Evolutionary conservation across 805 yeast species (phyloP).

Genomic region (Monosporozyma aquatica): DNA sequence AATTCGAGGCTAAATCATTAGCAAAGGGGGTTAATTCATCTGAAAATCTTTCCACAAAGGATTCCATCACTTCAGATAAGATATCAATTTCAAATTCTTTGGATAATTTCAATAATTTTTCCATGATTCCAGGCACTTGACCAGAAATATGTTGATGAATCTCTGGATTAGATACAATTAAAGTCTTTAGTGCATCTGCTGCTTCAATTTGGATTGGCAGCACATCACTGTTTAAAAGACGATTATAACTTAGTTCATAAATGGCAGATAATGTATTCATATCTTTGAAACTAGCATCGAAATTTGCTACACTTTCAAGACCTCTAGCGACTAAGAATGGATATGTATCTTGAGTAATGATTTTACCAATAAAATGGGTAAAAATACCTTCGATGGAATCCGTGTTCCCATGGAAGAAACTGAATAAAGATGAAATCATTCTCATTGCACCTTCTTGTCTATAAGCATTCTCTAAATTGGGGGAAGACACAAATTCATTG

Average conservation of each 20-base stretch:
- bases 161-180: slow-evolving; percentile 49
- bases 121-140: slow-evolving; percentile 75
- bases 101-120: slow-evolving; percentile 63
- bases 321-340: slow-evolving; percentile 68
- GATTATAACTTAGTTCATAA: slow-evolving; percentile 35
- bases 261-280: slow-evolving; percentile 33
- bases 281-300: slow-evolving; percentile 29
- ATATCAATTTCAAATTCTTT: slow-evolving; percentile 79
- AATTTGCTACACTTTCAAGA: slow-evolving; percentile 45
- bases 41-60: slow-evolving; percentile 81
- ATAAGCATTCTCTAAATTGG: slow-evolving; percentile 38
- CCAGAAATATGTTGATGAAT: slow-evolving; percentile 62
- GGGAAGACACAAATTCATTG: slow-evolving; percentile 26
- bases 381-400: slow-evolving; percentile 60
- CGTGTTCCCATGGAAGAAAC: slow-evolving; percentile 23
- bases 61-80: slow-evolving; percentile 86
- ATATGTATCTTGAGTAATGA: slow-evolving; percentile 42
- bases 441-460: slow-evolving; percentile 78
- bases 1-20: slow-evolving; percentile 47
- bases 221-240: slow-evolving; percentile 36
- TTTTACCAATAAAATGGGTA: slow-evolving; percentile 52
- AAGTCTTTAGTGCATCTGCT: slow-evolving; percentile 78
- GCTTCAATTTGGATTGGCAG: slow-evolving; percentile 80
- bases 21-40: slow-evolving; percentile 88
- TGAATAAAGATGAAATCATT: slow-evolving; percentile 62